Base-by-base conservation (phyloP, 345 rosid species). In the Aquilaria malaccensis region DNA sequence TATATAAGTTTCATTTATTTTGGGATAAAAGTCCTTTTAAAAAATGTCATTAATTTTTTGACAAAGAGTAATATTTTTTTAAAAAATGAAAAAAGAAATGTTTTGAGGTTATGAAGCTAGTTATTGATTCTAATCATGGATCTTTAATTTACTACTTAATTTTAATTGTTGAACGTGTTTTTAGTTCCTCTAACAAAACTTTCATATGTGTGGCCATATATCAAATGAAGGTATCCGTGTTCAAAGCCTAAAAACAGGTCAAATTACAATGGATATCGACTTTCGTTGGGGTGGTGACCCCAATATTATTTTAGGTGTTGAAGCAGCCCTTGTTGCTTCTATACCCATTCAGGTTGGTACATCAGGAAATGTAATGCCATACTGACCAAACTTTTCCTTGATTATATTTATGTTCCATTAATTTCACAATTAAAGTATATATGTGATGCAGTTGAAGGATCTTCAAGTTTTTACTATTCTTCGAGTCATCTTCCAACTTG, bases 231-330 rank as follows among this genome's bases (percentile, higher is more conserved):
- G 99, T 70, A 85, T 95, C 55, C 98, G 97, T 48, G 96, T 95
- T 69, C 99, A 91, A 80, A 95, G 91, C 82, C 88, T 87, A 64
- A 86, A 95, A 78, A 76, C 86, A 74, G 99, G 99, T 79, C 98
- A 95, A 79, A 67, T 95, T 62, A 95, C 77, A 32, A 88, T 91
- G 99, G 99, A 91, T 57, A 85, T 91, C 51, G 99, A 95, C 83
- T 82, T 95, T 49, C 88, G 98, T 51, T 95, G 98, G 99, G 85
- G 99, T 72, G 99, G 98, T 75, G 95, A 95, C 79, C 99, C 99
- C 56, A 88, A 85, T 76, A 95, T 95, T 63, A 72, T 95, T 75
- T 76, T 95, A 80, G 96, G 88, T 57, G 98, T 85, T 57, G 88
- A 87, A 76, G 88, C 97, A 67, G 96, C 97, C 51, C 78, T 86